Evolutionary conservation across 1,284 basidiomycete species (phyloP), one percentile per base, ranked within the genome.

Genomic region (Porphyrellus sp.): DNA sequence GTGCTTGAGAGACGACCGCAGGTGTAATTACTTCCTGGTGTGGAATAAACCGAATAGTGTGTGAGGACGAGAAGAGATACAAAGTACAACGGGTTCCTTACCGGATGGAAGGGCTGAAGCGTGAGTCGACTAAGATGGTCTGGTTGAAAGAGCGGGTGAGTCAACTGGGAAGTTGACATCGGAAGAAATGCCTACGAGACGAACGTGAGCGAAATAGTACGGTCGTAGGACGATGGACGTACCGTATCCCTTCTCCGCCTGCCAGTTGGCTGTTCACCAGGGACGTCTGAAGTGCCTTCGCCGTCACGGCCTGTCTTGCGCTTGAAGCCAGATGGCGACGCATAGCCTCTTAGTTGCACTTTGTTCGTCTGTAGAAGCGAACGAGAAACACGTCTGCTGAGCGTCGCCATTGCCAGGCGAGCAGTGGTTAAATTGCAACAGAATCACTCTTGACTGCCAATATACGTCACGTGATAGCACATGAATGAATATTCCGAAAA

Each of bases 111-210:
- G 15, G 56, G 50, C 9, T 55, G 20, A 53, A 90, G 85, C 80
- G 81, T 65, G 74, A 70, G 87, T 12, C 72, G 18, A 75, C 81
- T 16, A 74, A 75, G 57, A 79, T 82, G 16, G 78, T 70, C 60
- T 72, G 53, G 81, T 82, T 2, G 79, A 87, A 43, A 76, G 83
- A 31, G 77, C 78, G 37, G 75, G 77, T 52, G 74, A 76, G 23
- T 87, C 82, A 12, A 60, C 82, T 39, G 72, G 70, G 27, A 57
- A 15, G 56, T 40, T 6, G 68, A 53, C 67, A 68, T 64, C 5
- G 66, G 67, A 40, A 69, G 63, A 31, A 68, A 68, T 13, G 70
- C 67, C 66, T 68, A 16, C 12, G 25, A 16, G 30, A 28, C 0
- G 5, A 33, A 15, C 11, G 46, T 65, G 27, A 51, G 44, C 5